Evolutionary conservation across 2,329 filamentous ascomycete genomes (phyloP), one percentile per base, ranked within the genome.

Genomic region (Nothophaeocryptopus gaeumannii): DNA sequence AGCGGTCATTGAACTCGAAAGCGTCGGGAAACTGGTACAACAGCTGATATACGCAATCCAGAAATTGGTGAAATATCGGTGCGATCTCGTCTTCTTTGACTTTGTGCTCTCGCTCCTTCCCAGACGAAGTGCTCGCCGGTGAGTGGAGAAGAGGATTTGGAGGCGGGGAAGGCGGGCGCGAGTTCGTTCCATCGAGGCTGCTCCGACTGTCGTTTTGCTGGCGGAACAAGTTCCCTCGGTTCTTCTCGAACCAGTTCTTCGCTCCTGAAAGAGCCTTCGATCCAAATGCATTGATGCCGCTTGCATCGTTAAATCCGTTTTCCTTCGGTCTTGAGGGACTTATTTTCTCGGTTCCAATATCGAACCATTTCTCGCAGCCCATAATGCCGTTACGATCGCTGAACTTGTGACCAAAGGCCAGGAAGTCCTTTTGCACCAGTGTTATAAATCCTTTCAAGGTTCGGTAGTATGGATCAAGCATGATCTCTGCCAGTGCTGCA

Each of bases 331-430:
- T 54, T 8, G 67, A 61, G 8, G 63, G 63, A 72, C 88, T 76
- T 77, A 85, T 71, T 72, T 79, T 73, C 68, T 97, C 92, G 61
- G 86, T 91, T 67, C 96, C 89, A 20, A 89, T 81, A 13, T 82
- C 78, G 65, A 99, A 99, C 90, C 91, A 97, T 64, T 95, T 95
- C 58, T 97, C 92, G 58, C 88, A 88, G 63, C 84, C 89, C 47
- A 97, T 73, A 60, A 88, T 87, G 2, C 93, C 93, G 11, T 88
- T 88, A n/a, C 93, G 84, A 62, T 96, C 83, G 47, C 90, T 84
- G 71, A 99, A 99, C 85, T 96, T 96, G 70, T 99, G 92, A 1
- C 93, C 93, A 72, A 96, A 99, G 0, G 92, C 93, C 10, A 99
- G 73, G 89, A 93, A 99, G 66, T 99, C 93, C 68, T 99, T 99